Base-by-base conservation (phyloP, 805 yeast species). In the Ogataea degrootiae region DNA sequence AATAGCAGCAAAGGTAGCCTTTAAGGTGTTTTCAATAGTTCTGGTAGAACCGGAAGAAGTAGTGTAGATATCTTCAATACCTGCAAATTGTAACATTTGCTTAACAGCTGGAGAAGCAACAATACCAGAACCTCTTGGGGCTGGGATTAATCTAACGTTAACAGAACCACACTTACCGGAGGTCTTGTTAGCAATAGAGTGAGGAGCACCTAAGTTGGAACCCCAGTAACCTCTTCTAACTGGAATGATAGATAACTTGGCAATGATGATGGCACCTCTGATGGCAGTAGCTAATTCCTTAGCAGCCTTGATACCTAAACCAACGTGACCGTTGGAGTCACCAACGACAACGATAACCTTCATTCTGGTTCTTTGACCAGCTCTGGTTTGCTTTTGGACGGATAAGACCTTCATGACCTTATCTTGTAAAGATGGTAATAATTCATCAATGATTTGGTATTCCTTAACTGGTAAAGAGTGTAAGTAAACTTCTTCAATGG, bases 151-250 rank as follows among this genome's bases (percentile, higher is more conserved):
- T 85, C 99, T 90, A 65, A 92, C 97, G 59, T 85, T 75, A 71
- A 94, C 98, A 77, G 98, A 92, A 85, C 99, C 99, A 83, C 98
- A 94, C 90, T 92, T 94, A 82, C 99, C 99, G 64, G 98, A 86
- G 74, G 91, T 89, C 90, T 94, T 94, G 79, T 85, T 77, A 70
- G 97, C 92, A 72, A 92, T 85, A 63, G 99, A 87, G 87, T 94
- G 99, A 72, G 99, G 99, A 77, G 87, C 86, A 85, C 99, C 99
- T 77, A 94, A 87, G 84, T 90, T 89, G 75, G 96, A 78, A 80
- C 99, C 99, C 99, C 99, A 94, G 94, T 94, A 94, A 83, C 99
- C 99, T 85, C 99, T 90, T 86, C 99, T 92, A 82, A 94, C 92
- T 74, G 99, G 99, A 74, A 94, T 90, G 77, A 94, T 86, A 65